Conservation (phyloP, 179 eudicot genomes). For the Gypsophila paniculata region DNA sequence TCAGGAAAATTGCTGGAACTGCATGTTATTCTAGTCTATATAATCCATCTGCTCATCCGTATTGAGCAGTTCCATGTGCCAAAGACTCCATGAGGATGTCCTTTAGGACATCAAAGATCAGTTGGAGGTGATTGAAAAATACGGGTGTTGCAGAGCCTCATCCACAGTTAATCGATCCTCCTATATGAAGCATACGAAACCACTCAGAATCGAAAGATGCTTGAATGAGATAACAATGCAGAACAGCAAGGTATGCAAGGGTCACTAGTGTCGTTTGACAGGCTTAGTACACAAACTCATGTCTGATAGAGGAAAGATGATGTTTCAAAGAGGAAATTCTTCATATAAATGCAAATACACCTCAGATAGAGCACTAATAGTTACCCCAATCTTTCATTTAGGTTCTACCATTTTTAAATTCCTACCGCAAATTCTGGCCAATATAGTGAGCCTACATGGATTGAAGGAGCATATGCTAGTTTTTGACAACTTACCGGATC, state of each 20-base stretch:
- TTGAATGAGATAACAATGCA: conserved; percentile 1
- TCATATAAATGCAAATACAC: too few relatives aligned
- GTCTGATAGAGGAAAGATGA: too few relatives aligned
- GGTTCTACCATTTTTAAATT: too few relatives aligned
- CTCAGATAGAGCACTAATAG: too few relatives aligned
- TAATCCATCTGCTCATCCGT: not conserved
- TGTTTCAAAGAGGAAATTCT: too few relatives aligned
- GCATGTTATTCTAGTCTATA: not conserved
- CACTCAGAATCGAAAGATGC: not conserved
- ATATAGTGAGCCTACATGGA: too few relatives aligned
- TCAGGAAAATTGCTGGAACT: not conserved
- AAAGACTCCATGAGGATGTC: conserved; percentile 8
- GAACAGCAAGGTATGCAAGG: not conserved
- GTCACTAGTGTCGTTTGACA: not conserved
- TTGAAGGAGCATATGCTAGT: not conserved
- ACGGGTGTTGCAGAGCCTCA: conserved; percentile 83
- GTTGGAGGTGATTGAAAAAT: conserved; percentile 39
- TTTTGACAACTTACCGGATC: conserved; percentile 63
- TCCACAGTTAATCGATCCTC: conserved; percentile 80
- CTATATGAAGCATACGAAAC: conserved; percentile 33
- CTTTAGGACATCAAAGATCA: conserved; percentile 5
- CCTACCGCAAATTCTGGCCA: too few relatives aligned
- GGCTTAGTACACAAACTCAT: not conserved
- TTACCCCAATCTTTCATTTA: too few relatives aligned
- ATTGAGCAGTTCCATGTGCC: not conserved